phyloP scores from a whole-genome alignment of 2,329 filamentous ascomycete species.

The Daldinia sp. region DNA sequence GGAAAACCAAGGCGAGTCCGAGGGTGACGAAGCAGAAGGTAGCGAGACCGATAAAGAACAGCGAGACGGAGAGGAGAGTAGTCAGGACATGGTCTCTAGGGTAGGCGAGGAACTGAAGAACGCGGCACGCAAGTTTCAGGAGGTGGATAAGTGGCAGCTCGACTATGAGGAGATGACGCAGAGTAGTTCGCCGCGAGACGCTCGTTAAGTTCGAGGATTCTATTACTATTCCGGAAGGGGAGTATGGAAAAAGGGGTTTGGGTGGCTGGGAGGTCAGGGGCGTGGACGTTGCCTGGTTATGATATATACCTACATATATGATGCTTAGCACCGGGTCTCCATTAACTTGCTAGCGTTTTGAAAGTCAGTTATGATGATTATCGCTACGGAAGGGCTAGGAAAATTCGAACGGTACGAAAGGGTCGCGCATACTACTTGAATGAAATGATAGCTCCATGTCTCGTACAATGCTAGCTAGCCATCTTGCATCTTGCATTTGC shows the following conservation, averaged over 20 bases:
- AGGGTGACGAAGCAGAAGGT: conserved; percentile 52
- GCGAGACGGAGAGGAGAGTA: conserved; percentile 51
- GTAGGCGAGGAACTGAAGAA: conserved; percentile 68
- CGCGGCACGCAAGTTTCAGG: conserved; percentile 72
- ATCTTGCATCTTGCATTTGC: conserved; percentile 9
- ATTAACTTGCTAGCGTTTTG: conserved; percentile 35
- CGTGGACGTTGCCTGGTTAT: conserved; percentile 5
- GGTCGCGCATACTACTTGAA: conserved; percentile 5
- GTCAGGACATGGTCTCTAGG: conserved; percentile 54
- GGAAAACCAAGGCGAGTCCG: conserved; percentile 63
- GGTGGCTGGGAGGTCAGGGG: background rate
- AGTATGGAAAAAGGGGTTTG: background rate
- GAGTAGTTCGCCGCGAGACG: conserved; percentile 65
- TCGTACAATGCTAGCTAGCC: conserved; percentile 16
- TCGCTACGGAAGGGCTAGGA: conserved; percentile 6
- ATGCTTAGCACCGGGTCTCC: conserved; percentile 31
- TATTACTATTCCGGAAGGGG: background rate
- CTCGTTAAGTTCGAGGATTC: conserved; percentile 54
- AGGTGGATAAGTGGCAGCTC: conserved; percentile 77
- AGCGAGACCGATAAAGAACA: conserved; percentile 55
- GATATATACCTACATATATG: conserved; percentile 13
- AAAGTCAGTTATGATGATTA: conserved; percentile 9
- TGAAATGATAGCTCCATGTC: conserved; percentile 17
- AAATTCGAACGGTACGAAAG: too few relatives aligned
- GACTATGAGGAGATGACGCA: conserved; percentile 74